These are phyloP conservation scores for Albophoma yamanashiensis DNA, from an alignment of 2,329 filamentous ascomycete genomes.

Conservation along the genomic window DNA sequence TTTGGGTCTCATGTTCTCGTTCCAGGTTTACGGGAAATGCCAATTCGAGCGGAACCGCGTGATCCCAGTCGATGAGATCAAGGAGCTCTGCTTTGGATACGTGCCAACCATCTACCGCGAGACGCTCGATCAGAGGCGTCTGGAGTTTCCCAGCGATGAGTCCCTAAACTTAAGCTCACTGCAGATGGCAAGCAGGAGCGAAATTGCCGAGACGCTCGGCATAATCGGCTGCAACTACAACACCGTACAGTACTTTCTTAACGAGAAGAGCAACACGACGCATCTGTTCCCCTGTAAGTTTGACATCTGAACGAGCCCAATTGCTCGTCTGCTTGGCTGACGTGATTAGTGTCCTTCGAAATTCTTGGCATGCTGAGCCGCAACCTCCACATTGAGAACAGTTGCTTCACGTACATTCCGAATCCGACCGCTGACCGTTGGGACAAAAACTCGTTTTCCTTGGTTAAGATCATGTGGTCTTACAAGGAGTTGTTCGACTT, in stretches of 20 bases:
- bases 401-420: constrained; percentile 41
- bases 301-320: neutral
- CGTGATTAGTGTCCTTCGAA: constrained; percentile 40
- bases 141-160: constrained; percentile 27
- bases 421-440: constrained; percentile 46
- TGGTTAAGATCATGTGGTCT: constrained; percentile 29
- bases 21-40: constrained; percentile 38
- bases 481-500: constrained; percentile 20
- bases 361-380: constrained; percentile 46
- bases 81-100: constrained; percentile 44
- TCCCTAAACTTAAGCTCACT: constrained; percentile 30
- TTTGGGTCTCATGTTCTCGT: constrained; percentile 43
- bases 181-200: constrained; percentile 35
- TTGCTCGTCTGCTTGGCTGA: neutral
- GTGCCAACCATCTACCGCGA: constrained; percentile 42
- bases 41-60: constrained; percentile 38
- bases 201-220: constrained; percentile 41
- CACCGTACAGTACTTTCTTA: constrained; percentile 32
- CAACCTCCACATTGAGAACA: constrained; percentile 37
- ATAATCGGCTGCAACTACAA: constrained; percentile 43
- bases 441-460: constrained; percentile 37
- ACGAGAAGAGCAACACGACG: constrained; percentile 25
- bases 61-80: constrained; percentile 41
- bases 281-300: constrained; percentile 40
- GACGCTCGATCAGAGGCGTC: constrained; percentile 25